Conservation (phyloP, 352 stramenopile genomes). For the Achlya hypogyna region DNA sequence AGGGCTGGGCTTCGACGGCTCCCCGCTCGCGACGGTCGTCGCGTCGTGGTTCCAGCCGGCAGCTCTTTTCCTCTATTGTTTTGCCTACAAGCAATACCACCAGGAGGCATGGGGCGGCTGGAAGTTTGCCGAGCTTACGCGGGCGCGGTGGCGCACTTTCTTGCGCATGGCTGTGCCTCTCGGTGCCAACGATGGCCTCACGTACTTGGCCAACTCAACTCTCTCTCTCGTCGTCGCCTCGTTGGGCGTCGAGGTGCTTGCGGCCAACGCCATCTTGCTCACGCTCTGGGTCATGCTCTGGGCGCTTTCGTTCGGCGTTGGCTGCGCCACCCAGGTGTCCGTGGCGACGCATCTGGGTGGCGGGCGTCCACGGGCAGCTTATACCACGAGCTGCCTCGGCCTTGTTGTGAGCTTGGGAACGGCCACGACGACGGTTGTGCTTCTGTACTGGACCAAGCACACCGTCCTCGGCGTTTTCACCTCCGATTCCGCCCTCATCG, state of each 20-base stretch:
- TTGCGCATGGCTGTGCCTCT: slow-evolving; percentile 51
- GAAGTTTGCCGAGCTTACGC: slow-evolving; percentile 46
- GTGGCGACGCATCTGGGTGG: slow-evolving; percentile 66
- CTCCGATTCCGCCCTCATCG: slow-evolving; percentile 38
- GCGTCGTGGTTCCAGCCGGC: slow-evolving; percentile 73
- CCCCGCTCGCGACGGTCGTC: slow-evolving; percentile 58
- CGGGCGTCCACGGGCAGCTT: slow-evolving; percentile 47
- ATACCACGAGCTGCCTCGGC: slow-evolving; percentile 44
- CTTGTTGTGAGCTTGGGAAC: slow-evolving; percentile 26
- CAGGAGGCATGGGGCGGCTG: slow-evolving; percentile 60
- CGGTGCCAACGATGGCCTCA: slow-evolving; percentile 55
- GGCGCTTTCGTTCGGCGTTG: slow-evolving; percentile 40
- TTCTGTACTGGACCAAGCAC: slow-evolving; percentile 21
- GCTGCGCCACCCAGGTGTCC: slow-evolving; percentile 63
- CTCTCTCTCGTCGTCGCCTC: slow-evolving; percentile 55
- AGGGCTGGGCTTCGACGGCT: slow-evolving; percentile 69
- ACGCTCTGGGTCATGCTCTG: slow-evolving; percentile 56
- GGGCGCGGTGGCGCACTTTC: slow-evolving; percentile 51
- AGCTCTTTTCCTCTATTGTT: slow-evolving; percentile 59
- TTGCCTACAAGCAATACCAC: slow-evolving; percentile 69
- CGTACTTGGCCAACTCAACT: slow-evolving; percentile 62
- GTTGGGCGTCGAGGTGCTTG: slow-evolving; percentile 65
- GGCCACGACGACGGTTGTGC: slow-evolving; percentile 33
- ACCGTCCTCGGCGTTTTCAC: slow-evolving; percentile 53
- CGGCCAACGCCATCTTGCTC: slow-evolving; percentile 63